Evolutionary conservation across 768 basidiomycete species (phyloP).

Genomic region (Mycena haematopus): DNA sequence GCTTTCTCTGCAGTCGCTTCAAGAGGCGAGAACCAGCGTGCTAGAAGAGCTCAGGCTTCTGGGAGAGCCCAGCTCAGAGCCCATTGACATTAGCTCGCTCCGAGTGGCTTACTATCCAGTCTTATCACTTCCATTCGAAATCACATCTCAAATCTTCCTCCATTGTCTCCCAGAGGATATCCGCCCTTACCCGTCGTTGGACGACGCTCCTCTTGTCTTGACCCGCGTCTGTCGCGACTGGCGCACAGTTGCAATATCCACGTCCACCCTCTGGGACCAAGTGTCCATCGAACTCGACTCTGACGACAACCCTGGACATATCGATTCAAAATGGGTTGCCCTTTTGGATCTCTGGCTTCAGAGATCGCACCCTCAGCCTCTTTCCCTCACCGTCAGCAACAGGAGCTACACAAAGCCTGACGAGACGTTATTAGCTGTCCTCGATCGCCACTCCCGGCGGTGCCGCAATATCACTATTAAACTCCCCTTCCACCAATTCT

Average conservation of each 20-base stretch:
- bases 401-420: constrained; percentile 16
- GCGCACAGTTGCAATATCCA: constrained; percentile 17
- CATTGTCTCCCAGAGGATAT: constrained; percentile 10
- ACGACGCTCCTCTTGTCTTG: constrained; percentile 11
- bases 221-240: constrained; percentile 20
- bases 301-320: constrained; percentile 8
- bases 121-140: constrained; percentile 17
- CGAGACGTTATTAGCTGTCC: constrained; percentile 1
- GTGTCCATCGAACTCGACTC: constrained; percentile 18
- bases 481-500: constrained; percentile 16
- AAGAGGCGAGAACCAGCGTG: constrained; percentile 4
- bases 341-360: constrained; percentile 18
- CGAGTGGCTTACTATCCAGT: constrained; percentile 6
- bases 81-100: too few species aligned
- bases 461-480: constrained; percentile 8
- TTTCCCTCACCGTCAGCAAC: constrained; percentile 8
- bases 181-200: constrained; percentile 7
- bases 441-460: constrained; percentile 3
- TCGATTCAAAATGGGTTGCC: constrained; percentile 17
- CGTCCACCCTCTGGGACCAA: constrained; percentile 7
- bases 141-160: constrained; percentile 17
- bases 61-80: neutral
- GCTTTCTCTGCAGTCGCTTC: constrained; percentile 3
- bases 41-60: constrained; percentile 1
- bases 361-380: constrained; percentile 12